Conservation (phyloP, 2,329 filamentous ascomycete species). For the Xylariaceae sp. region DNA sequence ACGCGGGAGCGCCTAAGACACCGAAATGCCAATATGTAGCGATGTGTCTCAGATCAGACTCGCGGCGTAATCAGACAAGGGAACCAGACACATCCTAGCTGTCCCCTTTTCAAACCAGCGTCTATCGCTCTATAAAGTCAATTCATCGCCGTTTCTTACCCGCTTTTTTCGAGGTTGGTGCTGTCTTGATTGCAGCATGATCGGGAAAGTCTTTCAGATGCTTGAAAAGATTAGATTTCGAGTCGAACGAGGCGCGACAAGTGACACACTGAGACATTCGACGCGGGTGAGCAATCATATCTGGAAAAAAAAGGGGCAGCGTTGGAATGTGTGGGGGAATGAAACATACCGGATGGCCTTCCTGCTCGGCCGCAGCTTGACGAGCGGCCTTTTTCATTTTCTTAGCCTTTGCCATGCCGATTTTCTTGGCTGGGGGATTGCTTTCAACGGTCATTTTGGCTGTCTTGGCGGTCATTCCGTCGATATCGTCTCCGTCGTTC, state of each 20-base stretch:
- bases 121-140: background rate
- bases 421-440: constrained; percentile 34
- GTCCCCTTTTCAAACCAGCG: background rate
- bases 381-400: constrained; percentile 45
- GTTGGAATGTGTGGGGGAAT: background rate
- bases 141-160: constrained; percentile 36
- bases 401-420: constrained; percentile 49
- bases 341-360: constrained; percentile 34
- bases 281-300: background rate
- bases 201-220: constrained; percentile 59
- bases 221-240: constrained; percentile 65
- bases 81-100: no score
- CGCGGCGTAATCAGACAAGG: no score
- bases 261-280: constrained; percentile 38
- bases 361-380: constrained; percentile 33
- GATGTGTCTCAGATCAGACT: no score
- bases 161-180: constrained; percentile 25
- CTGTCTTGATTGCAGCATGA: constrained; percentile 53
- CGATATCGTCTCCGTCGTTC: constrained; percentile 5
- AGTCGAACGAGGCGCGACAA: constrained; percentile 47
- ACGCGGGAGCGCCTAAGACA: no score
- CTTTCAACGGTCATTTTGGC: constrained; percentile 29
- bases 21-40: no score
- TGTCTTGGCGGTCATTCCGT: constrained; percentile 16
- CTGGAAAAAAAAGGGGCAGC: background rate